Base-by-base conservation (phyloP, 2,329 filamentous ascomycete species). In the Chalara sp. region DNA sequence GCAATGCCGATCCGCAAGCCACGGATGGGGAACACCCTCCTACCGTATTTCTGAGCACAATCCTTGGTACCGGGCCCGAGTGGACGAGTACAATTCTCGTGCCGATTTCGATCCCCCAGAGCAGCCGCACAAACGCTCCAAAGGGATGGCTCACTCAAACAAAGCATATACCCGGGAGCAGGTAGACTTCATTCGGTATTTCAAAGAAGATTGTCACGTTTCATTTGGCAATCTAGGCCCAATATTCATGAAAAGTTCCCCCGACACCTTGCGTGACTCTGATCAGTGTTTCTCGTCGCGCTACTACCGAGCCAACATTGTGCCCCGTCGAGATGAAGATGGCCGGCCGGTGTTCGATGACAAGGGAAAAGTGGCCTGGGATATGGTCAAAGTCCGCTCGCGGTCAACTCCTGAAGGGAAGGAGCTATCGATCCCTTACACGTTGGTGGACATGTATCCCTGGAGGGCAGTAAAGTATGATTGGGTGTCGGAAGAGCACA, bases 251-350 rank as follows among this genome's bases (percentile, higher is more conserved):
- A 37, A 13, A 6, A 48, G 41, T 7, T 55, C 45, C 39, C 43
- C 50, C 7, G 39, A 53, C 10, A 41, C 30, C 7, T 31, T 43
- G 13, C 44, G 52, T 7, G 28, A 44, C 10, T 48, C 55, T 10
- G 42, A 47, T 11, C 52, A 57, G 43, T 52, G 51, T 33, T 53
- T 57, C 50, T 55, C 55, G 21, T 53, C 55, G 11, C 53, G 55
- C 11, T 46, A 46, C 10, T 57, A 57, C 30, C 50, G 55, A 28
- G 53, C 53, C 43, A 53, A 57, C 28, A 32, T 37, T 8, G 43
- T 40, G 1, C 53, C 53, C 6, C 10, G 31, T 6, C 47, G 46
- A n/a, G 42, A 52, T 31, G 32, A 6, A 5, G 10, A 45, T 37
- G 35, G 35, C 35, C 21, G 31, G n/a, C 35, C 21, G 28, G n/a